These are phyloP conservation scores for Penicillium olsonii DNA, from an alignment of 2,329 filamentous ascomycete genomes.

Conservation along the genomic window DNA sequence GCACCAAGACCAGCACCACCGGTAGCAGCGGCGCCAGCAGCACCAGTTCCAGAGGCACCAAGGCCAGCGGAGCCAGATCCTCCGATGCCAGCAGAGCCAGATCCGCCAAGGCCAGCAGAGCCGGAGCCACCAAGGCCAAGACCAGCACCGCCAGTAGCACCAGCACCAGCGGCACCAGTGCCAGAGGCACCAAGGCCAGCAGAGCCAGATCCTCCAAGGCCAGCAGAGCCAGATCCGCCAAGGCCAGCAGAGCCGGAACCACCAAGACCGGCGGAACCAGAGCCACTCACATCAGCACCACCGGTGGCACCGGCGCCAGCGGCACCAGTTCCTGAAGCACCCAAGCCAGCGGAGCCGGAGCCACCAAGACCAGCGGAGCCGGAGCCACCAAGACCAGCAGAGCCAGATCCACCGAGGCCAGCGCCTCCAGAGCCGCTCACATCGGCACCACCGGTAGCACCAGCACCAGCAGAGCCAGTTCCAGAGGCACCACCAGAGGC, in stretches of 20 bases:
- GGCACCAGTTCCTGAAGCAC: background rate
- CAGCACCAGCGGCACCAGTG: background rate
- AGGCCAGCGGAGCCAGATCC: background rate
- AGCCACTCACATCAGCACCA: background rate
- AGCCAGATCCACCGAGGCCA: constrained; percentile 5
- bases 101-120: background rate
- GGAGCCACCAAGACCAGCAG: background rate
- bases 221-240: background rate
- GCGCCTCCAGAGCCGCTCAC: background rate
- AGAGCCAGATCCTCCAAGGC: background rate
- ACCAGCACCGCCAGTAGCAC: constrained; percentile 1
- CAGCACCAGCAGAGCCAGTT: background rate
- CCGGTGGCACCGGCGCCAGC: constrained; percentile 1
- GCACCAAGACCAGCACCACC: background rate
- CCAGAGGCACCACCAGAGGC: constrained; percentile 1
- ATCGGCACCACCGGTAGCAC: constrained; percentile 2
- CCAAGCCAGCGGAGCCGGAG: background rate
- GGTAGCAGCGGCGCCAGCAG: background rate
- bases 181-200: background rate
- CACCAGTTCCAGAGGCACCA: constrained; percentile 1
- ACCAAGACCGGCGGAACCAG: constrained; percentile 1
- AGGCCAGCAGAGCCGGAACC: background rate
- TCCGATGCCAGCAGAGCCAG: background rate
- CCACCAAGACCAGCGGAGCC: background rate
- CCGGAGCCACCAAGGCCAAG: constrained; percentile 8